phyloP scores from a whole-genome alignment of 2,329 filamentous ascomycete species.

The Fusarium kyushuense region DNA sequence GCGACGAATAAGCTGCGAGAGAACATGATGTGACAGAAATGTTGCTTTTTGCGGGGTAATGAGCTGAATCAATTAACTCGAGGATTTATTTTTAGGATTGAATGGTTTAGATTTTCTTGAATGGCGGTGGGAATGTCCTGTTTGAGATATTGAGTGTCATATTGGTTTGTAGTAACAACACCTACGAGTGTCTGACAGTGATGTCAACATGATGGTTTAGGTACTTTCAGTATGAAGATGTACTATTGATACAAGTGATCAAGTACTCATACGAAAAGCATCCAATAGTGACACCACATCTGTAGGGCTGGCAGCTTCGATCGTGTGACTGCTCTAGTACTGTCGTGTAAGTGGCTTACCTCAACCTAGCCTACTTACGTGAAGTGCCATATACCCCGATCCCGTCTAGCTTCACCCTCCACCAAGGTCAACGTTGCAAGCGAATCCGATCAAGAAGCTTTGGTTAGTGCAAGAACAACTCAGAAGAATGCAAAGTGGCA shows the following conservation, averaged over 20 bases:
- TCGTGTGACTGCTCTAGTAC: constrained; percentile 27
- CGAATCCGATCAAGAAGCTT: not conserved
- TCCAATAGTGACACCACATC: constrained; percentile 1
- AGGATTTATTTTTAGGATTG: constrained; percentile 32
- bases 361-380: not conserved
- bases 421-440: constrained; percentile 21
- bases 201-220: not conserved
- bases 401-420: constrained; percentile 9
- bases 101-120: not conserved
- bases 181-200: not conserved
- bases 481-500: not conserved
- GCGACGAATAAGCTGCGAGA: constrained; percentile 28
- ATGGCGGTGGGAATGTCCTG: not conserved
- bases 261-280: not conserved
- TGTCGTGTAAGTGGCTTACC: constrained; percentile 29
- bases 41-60: constrained; percentile 33
- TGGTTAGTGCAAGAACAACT: no score
- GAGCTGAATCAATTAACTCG: constrained; percentile 4
- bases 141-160: not conserved
- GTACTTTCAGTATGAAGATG: not conserved
- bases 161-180: not conserved
- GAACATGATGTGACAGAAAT: not conserved
- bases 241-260: not conserved
- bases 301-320: constrained; percentile 32
- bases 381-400: not conserved